Conservation (phyloP, 139 green algal genomes). For the Chlorella sp. region DNA sequence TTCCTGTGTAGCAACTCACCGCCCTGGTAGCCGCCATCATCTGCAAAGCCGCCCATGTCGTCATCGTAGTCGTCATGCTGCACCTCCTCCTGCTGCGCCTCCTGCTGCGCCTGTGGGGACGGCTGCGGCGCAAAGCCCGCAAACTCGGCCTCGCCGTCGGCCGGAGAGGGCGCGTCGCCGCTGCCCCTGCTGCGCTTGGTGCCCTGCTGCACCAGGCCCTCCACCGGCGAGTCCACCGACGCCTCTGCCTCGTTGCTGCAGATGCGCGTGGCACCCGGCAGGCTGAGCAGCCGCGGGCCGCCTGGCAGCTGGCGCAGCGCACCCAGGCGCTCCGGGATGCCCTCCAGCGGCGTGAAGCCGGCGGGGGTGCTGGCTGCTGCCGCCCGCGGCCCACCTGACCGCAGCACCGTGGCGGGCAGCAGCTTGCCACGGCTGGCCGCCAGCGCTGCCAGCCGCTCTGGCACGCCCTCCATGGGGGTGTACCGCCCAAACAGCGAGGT, state of each 20-base stretch:
- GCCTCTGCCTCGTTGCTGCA: neutral
- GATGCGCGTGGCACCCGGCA: neutral
- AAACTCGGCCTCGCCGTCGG: neutral
- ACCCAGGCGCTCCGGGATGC: slow-evolving; percentile 29
- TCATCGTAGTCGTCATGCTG: neutral
- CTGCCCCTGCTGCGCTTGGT: neutral
- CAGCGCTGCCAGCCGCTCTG: slow-evolving; percentile 27
- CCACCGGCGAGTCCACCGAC: slow-evolving; percentile 32
- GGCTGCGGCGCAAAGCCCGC: slow-evolving; percentile 20
- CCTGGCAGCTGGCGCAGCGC: neutral
- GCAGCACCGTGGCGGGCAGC: neutral
- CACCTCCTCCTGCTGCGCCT: too few relatives aligned
- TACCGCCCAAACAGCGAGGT: slow-evolving; percentile 21
- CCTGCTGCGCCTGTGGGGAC: neutral
- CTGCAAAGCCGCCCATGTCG: neutral
- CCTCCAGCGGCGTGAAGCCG: slow-evolving; percentile 39
- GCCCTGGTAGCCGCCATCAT: neutral
- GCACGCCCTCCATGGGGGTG: slow-evolving; percentile 47
- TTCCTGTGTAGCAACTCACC: too few relatives aligned
- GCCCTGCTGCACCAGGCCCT: slow-evolving; percentile 41
- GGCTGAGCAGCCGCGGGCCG: neutral
- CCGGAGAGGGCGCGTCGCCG: neutral
- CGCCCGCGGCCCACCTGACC: neutral
- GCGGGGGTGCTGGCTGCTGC: neutral
- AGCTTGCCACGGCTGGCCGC: slow-evolving; percentile 6